Evolutionary conservation across 1,284 basidiomycete genomes (phyloP).

Genomic region (Ganoderma leucocontextum): DNA sequence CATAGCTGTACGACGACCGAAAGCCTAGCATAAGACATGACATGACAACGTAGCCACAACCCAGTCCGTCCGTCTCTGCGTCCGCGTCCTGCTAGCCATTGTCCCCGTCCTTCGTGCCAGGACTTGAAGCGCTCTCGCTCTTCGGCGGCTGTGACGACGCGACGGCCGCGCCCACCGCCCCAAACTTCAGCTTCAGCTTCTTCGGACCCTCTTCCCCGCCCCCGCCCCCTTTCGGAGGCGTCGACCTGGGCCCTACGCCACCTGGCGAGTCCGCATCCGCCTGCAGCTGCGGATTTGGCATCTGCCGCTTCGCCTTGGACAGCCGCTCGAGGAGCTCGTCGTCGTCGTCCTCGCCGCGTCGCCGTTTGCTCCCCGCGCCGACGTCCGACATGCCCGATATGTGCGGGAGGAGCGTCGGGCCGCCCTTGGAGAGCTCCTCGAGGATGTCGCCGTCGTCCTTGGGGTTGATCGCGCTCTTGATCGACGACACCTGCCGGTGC

Average conservation of each 20-base stretch:
- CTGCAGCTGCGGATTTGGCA: conserved; percentile 16
- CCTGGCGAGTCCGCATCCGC: conserved; percentile 33
- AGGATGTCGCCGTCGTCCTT: conserved; percentile 60
- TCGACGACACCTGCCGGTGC: conserved; percentile 50
- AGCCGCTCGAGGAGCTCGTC: conserved; percentile 70
- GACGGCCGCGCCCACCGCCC: conserved; percentile 53
- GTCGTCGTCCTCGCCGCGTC: conserved; percentile 76
- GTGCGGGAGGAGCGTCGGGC: conserved; percentile 52
- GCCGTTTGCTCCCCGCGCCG: conserved; percentile 70
- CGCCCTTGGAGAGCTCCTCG: conserved; percentile 57
- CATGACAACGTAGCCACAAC: conserved; percentile 6
- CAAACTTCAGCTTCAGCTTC: conserved; percentile 81
- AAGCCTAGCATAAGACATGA: conserved; percentile 28
- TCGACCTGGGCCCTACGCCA: conserved; percentile 34
- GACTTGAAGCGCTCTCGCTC: conserved; percentile 58
- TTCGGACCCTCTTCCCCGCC: conserved; percentile 63
- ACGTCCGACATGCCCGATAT: conserved; percentile 50
- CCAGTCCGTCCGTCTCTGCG: not conserved
- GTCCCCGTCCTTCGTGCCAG: conserved; percentile 77
- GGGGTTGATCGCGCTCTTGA: conserved; percentile 33
- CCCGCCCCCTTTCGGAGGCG: conserved; percentile 17
- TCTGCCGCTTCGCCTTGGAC: conserved; percentile 62
- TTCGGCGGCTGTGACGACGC: conserved; percentile 43
- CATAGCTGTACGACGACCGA: conserved; percentile 29
- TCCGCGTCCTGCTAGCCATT: conserved; percentile 56